These are phyloP conservation scores for Solanum hybrid DNA, from an alignment of 305 asterid genomes.

Conservation along the genomic window DNA sequence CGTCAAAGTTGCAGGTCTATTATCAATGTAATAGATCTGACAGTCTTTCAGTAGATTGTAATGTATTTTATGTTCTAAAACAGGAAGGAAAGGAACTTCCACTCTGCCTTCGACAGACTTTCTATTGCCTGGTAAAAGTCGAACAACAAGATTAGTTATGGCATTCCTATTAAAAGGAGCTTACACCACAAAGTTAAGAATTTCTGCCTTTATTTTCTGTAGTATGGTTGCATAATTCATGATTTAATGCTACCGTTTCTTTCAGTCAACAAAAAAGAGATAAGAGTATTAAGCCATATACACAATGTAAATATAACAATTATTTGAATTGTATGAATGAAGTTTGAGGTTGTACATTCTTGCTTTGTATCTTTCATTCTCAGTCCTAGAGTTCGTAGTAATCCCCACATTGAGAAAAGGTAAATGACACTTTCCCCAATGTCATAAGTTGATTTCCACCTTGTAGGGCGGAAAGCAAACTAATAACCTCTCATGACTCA, in stretches of 20 bases:
- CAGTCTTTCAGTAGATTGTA: not conserved
- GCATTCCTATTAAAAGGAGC: not conserved
- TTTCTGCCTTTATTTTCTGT: not conserved
- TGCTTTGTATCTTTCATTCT: not conserved
- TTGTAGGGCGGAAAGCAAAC: not conserved
- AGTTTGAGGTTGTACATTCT: not conserved
- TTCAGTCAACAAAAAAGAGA: not conserved
- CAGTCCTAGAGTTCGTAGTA: not conserved
- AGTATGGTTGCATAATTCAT: not conserved
- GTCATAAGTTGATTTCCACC: not conserved
- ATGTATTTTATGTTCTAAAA: not conserved
- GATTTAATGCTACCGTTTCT: not conserved
- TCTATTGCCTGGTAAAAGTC: not conserved
- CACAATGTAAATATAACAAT: not conserved
- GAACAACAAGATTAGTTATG: not conserved
- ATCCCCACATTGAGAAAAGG: not conserved
- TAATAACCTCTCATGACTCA: not conserved
- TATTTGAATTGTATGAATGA: not conserved
- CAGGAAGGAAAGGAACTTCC: not conserved
- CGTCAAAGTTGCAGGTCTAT: not conserved
- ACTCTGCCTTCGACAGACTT: not conserved
- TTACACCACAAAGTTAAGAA: not conserved
- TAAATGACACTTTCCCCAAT: not conserved
- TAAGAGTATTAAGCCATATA: not conserved
- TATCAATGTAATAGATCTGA: not conserved